Evolutionary conservation across 768 basidiomycete genomes (phyloP), one percentile per base, ranked within the genome.

Genomic region (Amanita rimosa): DNA sequence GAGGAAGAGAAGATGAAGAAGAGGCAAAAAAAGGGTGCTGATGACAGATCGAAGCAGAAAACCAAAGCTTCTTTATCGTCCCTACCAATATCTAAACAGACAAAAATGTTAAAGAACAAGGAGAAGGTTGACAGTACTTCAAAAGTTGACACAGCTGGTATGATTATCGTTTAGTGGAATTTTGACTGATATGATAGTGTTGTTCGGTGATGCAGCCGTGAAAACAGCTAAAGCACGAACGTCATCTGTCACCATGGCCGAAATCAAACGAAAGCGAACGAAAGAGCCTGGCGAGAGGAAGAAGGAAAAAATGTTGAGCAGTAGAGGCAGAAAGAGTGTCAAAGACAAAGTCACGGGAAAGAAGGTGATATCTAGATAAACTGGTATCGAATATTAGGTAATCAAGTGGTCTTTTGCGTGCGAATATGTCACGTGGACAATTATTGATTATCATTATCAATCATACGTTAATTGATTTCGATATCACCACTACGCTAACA

Each of bases 341-440:
- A 84, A 84, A 67, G 67, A 70, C 51, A 63, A 60, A 37, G 52
- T 82, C 46, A 60, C 81, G 33, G 80, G 80, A 33, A 80, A 69
- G 58, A 79, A 75, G 60, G 67, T 59, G 44, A 66, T 62, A 46
- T 57, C 50, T 4, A 43, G 33, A 14, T 45, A 6, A 6, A n/a
- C n/a, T n/a, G n/a, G n/a, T n/a, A n/a, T n/a, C n/a, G n/a, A n/a
- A n/a, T n/a, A n/a, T n/a, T n/a, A n/a, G n/a, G n/a, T n/a, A n/a
- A n/a, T n/a, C n/a, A n/a, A n/a, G n/a, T n/a, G n/a, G n/a, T n/a
- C n/a, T n/a, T n/a, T n/a, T n/a, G n/a, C n/a, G n/a, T n/a, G n/a
- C n/a, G n/a, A n/a, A n/a, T n/a, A n/a, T n/a, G n/a, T n/a, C n/a
- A n/a, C n/a, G n/a, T n/a, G n/a, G n/a, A n/a, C n/a, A n/a, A n/a